Conservation (phyloP, 108 stramenopile genomes). For the Aurantiochytrium sp. region DNA sequence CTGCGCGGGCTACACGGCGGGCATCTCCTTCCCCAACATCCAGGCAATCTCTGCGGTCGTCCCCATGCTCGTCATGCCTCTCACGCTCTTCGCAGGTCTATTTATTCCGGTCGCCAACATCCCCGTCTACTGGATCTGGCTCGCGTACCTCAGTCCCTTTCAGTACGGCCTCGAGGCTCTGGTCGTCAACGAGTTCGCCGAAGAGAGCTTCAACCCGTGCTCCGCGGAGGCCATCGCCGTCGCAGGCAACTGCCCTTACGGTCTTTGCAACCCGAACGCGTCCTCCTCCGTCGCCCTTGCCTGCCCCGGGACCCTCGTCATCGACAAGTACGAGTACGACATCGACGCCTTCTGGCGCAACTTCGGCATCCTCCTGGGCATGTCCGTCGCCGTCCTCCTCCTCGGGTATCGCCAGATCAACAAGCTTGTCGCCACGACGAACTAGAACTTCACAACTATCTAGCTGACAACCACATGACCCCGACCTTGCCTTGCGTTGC, state of each 20-base stretch:
- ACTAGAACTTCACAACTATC: too few relatives aligned
- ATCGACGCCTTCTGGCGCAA: not conserved
- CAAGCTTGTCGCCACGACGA: not conserved
- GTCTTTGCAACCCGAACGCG: not conserved
- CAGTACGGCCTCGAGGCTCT: conserved; percentile 26
- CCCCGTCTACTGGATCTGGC: not conserved
- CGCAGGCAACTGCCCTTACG: not conserved
- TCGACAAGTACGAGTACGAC: not conserved
- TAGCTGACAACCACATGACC: too few relatives aligned
- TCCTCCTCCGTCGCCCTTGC: not conserved
- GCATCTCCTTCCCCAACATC: not conserved
- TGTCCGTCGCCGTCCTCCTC: not conserved
- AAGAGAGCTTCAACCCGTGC: not conserved
- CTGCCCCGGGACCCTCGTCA: not conserved
- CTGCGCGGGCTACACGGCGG: not conserved
- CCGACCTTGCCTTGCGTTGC: too few relatives aligned
- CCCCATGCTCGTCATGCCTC: conserved; percentile 29
- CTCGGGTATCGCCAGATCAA: not conserved
- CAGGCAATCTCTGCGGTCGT: not conserved
- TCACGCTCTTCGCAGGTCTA: conserved; percentile 24
- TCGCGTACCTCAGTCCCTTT: conserved; percentile 7
- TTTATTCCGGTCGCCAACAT: conserved; percentile 25
- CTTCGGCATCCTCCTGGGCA: not conserved
- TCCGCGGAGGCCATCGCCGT: not conserved
- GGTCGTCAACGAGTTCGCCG: conserved; percentile 24